phyloP scores from a whole-genome alignment of 768 basidiomycete genomes.

The Rhodocollybia butyracea region DNA sequence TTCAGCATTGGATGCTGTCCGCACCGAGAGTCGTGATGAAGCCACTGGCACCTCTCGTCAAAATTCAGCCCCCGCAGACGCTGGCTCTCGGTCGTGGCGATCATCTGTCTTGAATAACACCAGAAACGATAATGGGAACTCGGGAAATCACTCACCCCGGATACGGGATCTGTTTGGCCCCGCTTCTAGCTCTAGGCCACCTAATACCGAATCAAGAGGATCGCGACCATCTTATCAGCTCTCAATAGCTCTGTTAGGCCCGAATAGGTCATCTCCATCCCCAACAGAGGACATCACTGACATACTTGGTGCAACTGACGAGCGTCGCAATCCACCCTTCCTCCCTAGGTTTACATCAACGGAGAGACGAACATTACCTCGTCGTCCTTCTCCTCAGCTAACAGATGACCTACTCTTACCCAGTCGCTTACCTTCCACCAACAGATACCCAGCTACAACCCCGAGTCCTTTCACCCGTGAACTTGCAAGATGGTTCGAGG shows the following conservation, averaged over 20 bases:
- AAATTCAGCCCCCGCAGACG: too few species aligned
- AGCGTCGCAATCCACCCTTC: too few species aligned
- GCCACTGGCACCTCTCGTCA: too few species aligned
- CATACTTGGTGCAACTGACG: not conserved
- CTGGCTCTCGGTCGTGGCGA: not conserved
- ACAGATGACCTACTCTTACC: not conserved
- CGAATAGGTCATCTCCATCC: too few species aligned
- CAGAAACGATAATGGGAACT: not conserved
- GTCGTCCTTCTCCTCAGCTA: not conserved
- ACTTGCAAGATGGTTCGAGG: conserved; percentile 7
- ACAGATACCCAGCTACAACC: not conserved
- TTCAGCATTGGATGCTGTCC: conserved; percentile 4
- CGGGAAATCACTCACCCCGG: not conserved
- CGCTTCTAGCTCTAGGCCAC: not conserved
- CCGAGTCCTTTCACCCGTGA: not conserved
- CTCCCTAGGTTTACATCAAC: not conserved
- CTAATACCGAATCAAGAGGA: not conserved
- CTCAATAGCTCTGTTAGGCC: too few species aligned
- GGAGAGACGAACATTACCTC: not conserved
- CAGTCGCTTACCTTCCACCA: not conserved
- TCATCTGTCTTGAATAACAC: not conserved
- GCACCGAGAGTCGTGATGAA: not conserved
- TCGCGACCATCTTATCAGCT: not conserved
- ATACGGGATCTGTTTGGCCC: not conserved
- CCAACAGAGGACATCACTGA: not conserved